A percentile compares a stretch with the other conserved stretches of the same genome.
phyloP scores from a whole-genome alignment of 108 stramenopile species.

The Halocafeteria seosinensis region DNA sequence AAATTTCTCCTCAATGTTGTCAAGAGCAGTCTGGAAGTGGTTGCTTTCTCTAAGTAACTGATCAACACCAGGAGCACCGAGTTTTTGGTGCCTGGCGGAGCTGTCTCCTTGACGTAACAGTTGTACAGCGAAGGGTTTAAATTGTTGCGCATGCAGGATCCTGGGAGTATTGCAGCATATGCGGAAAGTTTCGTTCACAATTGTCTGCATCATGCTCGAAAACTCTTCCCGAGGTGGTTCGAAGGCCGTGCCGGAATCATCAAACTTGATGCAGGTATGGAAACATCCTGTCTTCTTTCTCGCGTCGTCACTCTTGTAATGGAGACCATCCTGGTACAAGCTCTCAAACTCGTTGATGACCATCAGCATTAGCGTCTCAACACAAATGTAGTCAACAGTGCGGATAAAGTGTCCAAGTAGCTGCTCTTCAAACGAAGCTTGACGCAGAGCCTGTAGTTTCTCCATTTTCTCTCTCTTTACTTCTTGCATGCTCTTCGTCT shows the following conservation, averaged over 20 bases:
- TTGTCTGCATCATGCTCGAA: not conserved
- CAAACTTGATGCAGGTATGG: slow-evolving; percentile 16
- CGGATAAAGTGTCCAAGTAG: slow-evolving; percentile 42
- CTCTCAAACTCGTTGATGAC: slow-evolving; percentile 7
- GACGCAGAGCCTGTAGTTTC: slow-evolving; percentile 2
- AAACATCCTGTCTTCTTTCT: slow-evolving; percentile 13
- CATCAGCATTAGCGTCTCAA: slow-evolving; percentile 31
- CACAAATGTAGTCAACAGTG: slow-evolving; percentile 33
- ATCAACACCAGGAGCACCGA: not conserved
- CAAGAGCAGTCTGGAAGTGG: not conserved
- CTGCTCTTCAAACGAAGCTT: slow-evolving; percentile 18
- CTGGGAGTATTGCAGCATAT: not conserved
- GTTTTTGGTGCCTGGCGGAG: not conserved
- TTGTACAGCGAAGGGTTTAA: not conserved
- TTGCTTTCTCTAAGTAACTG: not conserved
- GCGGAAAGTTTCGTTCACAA: not conserved
- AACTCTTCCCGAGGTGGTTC: not conserved
- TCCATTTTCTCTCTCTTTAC: slow-evolving; percentile 32
- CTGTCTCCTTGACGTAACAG: not conserved
- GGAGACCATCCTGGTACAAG: not conserved
- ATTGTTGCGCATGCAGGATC: not conserved
- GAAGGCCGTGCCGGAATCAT: slow-evolving; percentile 15
- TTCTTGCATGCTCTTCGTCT: slow-evolving; percentile 29
- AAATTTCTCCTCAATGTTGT: not conserved
- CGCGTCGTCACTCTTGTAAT: not conserved